Conservation (phyloP, 2,329 filamentous ascomycete species). For the Thermothelomyces thermophilus region DNA sequence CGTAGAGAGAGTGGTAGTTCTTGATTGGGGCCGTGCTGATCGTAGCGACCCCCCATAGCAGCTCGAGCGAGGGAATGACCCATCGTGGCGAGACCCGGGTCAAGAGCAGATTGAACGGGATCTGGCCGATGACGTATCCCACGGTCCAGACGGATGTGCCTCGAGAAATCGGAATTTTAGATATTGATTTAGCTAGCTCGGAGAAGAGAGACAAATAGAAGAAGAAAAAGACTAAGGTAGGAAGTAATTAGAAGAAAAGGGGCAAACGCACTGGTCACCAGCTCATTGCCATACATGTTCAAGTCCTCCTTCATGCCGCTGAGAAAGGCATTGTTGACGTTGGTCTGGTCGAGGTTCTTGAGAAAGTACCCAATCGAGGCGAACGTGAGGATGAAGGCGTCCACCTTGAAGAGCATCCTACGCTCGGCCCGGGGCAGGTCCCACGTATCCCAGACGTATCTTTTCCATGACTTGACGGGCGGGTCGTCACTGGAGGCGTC, state of each 20-base stretch:
- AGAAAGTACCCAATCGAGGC: not conserved
- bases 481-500: not conserved
- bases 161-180: too few relatives aligned
- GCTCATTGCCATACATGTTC: not conserved
- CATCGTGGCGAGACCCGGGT: not conserved
- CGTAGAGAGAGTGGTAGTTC: not conserved
- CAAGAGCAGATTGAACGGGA: not conserved
- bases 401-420: not conserved
- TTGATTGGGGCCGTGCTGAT: not conserved
- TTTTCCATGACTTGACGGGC: not conserved
- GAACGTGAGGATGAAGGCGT: not conserved
- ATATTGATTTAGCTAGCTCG: not conserved
- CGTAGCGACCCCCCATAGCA: not conserved
- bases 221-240: too few relatives aligned
- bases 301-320: conserved; percentile 5
- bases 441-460: conserved; percentile 4
- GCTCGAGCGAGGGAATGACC: not conserved
- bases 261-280: not conserved
- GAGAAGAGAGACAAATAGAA: not conserved
- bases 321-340: conserved; percentile 1
- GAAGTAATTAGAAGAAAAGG: not conserved
- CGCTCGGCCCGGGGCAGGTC: not conserved
- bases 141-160: conserved; percentile 1
- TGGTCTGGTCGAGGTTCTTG: conserved; percentile 5
- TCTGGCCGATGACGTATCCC: conserved; percentile 2